Evolutionary conservation across 2,329 filamentous ascomycete genomes (phyloP), one percentile per base, ranked within the genome.

Genomic region (Eutypella sp.): DNA sequence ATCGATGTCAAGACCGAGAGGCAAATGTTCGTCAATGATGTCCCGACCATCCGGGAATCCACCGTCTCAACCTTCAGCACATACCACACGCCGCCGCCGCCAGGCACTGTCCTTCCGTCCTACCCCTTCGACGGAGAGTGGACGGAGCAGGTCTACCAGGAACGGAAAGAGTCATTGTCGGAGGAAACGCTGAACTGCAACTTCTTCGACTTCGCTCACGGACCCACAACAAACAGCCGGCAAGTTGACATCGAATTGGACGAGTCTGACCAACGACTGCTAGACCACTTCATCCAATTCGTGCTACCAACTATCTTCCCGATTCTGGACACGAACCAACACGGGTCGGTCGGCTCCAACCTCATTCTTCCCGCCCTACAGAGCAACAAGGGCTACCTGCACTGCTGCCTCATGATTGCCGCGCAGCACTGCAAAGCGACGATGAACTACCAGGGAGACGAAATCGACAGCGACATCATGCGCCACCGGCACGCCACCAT

Each of bases 1-100:
- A 84, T 96, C 50, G 92, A 96, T 65, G 87, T 97, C 72, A 95
- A 92, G 77, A 96, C 91, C 1, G 92, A 96, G 71, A 80, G 89
- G 53, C 89, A 96, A 57, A 90, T 95, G 74, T 96, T 88, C 67
- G 84, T 96, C 67, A 89, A 96, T 60, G 88, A 96, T 63, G 79
- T 96, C 46, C 89, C 89, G 4, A 87, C 90, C 13, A 75, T 92
- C 49, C 78, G 83, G 55, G 91, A 96, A 68, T 95, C 90, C 11
- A 89, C 89, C 25, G 84, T 90, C 31, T 95, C 91, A 0, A 95
- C 90, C 20, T 96, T 95, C 69, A 95, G 85, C 77, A 91, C 89
- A n/a, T 93, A 84, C 65, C 85, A 89, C 59, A 82, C 84, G 19
- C 89, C 89, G 15, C 87, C 88, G 24, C 81, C 85, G 20, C 72